Evolutionary conservation across 768 basidiomycete genomes (phyloP), one percentile per base, ranked within the genome.

Genomic region (Phylloporus sp.): DNA sequence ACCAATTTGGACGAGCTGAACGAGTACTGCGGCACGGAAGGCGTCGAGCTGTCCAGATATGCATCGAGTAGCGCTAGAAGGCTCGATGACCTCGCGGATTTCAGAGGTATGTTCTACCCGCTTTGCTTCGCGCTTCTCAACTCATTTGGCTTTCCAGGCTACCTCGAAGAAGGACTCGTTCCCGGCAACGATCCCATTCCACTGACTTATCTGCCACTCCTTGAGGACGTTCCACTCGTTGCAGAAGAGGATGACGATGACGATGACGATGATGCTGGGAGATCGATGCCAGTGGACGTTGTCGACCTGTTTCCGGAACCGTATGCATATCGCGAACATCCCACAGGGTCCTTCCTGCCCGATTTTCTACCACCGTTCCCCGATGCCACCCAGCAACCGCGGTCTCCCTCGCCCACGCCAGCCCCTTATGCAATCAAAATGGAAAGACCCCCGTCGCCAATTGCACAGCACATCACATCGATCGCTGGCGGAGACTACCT

Each of bases 1-100:
- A 74, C 87, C 1, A 76, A 72, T 34, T 46, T 87, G 20, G 78
- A 85, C 8, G 90, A 92, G 61, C 68, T 92, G 44, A 67, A 60
- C 21, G 83, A 84, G 47, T 89, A 86, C 56, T 76, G 73, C 42
- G 60, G 66, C n/a, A 70, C 77, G 1, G 88, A 90, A 63, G 86
- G 77, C 17, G 71, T 70, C 56, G 88, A 90, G 56, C 63, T 90
- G 48, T 73, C 76, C 21, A 76, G 83, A 28, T 88, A 88, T 63
- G 79, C 81, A 6, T 65, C 78, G 5, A 79, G 81, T 60, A 80
- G 81, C 5, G 71, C 71, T 33, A 73, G 82, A 56, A 72, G 86
- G 56, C 71, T 80, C 10, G 86, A 89, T 62, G 87, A 89, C 60
- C 65, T 90, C 60, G 70, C 74, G 42, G 88, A 88, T 62, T 76